Percentiles rank a stretch among this genome's conserved stretches.
Conservation (phyloP, 1,284 basidiomycete species). For the Boletus smithii region DNA sequence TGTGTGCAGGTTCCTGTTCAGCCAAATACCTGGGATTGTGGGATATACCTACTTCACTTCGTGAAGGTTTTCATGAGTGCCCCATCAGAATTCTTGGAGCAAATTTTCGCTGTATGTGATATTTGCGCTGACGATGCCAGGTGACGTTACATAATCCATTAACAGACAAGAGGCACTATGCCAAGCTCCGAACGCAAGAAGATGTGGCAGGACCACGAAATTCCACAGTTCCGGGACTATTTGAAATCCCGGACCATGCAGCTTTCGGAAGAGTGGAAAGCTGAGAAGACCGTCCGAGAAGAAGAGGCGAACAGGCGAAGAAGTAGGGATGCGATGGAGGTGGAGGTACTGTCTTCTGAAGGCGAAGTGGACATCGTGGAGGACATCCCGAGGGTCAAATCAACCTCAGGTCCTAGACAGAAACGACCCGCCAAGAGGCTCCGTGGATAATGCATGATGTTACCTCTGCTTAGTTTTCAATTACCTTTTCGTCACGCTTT, state of each 20-base stretch:
- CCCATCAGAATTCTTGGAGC: slow-evolving; percentile 43
- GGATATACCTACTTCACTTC: slow-evolving; percentile 79
- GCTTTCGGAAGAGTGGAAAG: slow-evolving; percentile 45
- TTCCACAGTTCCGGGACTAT: slow-evolving; percentile 36
- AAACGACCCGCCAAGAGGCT: slow-evolving; percentile 22
- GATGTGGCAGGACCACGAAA: slow-evolving; percentile 48
- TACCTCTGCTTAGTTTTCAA: slow-evolving; percentile 1
- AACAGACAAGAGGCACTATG: slow-evolving; percentile 33
- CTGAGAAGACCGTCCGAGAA: slow-evolving; percentile 35
- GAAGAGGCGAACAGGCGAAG: slow-evolving; percentile 24
- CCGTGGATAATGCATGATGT: slow-evolving; percentile 25
- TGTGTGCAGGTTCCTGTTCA: slow-evolving; percentile 69
- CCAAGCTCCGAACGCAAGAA: slow-evolving; percentile 36
- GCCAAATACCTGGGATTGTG: slow-evolving; percentile 85
- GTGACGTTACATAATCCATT: slow-evolving; percentile 4
- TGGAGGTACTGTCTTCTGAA: slow-evolving; percentile 42
- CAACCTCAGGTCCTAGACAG: slow-evolving; percentile 6
- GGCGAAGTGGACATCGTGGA: slow-evolving; percentile 46
- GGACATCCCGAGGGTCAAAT: slow-evolving; percentile 17
- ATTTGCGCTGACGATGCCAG: background rate
- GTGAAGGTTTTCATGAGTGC: slow-evolving; percentile 67
- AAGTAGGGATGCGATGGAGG: slow-evolving; percentile 18
- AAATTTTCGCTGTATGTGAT: slow-evolving; percentile 44
- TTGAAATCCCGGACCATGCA: slow-evolving; percentile 34
- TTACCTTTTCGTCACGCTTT: background rate